Evolutionary conservation across 805 yeast species (phyloP).

Genomic region (Wickerhamiella shivajii): DNA sequence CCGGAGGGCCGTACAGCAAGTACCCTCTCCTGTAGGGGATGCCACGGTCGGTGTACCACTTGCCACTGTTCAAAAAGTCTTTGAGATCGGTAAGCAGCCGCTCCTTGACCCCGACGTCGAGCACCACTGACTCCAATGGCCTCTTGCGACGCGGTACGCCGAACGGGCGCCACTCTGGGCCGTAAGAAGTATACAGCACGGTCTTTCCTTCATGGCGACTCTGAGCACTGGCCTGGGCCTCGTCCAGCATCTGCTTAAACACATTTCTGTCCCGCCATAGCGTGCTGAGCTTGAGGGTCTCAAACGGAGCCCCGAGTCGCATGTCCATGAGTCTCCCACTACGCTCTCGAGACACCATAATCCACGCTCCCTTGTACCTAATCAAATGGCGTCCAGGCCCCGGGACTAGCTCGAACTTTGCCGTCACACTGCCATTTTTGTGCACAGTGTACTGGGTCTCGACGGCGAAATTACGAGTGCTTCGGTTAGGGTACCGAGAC

Average conservation of each 20-base stretch:
- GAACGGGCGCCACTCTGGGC: conserved; percentile 97
- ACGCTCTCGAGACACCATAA: conserved; percentile 79
- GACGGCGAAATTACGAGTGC: conserved; percentile 75
- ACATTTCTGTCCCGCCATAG: conserved; percentile 64
- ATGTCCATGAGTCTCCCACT: conserved; percentile 78
- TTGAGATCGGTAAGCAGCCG: conserved; percentile 52
- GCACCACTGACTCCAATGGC: conserved; percentile 66
- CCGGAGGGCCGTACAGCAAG: conserved; percentile 91
- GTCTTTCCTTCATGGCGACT: conserved; percentile 83
- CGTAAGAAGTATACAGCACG: conserved; percentile 87
- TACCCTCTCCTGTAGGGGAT: conserved; percentile 95
- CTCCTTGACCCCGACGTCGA: conserved; percentile 64
- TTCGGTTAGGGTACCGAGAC: conserved; percentile 62
- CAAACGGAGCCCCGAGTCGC: conserved; percentile 87
- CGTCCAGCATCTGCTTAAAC: conserved; percentile 56
- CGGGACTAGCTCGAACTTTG: conserved; percentile 83
- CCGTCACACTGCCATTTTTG: conserved; percentile 79
- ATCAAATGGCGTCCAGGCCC: conserved; percentile 94
- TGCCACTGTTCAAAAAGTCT: conserved; percentile 65
- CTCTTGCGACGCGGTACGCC: conserved; percentile 90
- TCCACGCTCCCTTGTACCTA: conserved; percentile 71
- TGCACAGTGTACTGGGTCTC: conserved; percentile 79
- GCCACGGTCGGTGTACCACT: conserved; percentile 94
- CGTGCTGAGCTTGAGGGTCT: conserved; percentile 88
- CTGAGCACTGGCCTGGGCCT: conserved; percentile 75